phyloP scores from a whole-genome alignment of 1,284 basidiomycete genomes.

The Boletellus dicymbophilus region DNA sequence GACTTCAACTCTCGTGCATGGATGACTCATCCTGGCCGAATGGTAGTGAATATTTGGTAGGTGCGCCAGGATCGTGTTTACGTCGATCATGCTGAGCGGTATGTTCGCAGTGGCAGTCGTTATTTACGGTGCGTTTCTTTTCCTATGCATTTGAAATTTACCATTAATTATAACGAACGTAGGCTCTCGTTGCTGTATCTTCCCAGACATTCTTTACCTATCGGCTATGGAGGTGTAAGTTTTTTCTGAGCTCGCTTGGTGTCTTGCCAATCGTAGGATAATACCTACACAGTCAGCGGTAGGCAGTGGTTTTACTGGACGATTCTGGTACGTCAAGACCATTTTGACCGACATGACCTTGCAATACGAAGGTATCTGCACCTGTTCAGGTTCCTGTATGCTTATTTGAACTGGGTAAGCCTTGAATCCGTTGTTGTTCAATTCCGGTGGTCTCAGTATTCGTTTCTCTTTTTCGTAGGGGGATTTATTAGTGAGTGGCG shows the following conservation, averaged over 20 bases:
- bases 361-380: background rate
- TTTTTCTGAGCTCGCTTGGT: background rate
- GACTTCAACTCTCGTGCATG: too few species aligned
- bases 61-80: background rate
- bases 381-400: background rate
- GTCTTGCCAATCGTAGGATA: background rate
- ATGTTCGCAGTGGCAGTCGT: background rate
- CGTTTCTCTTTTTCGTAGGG: background rate
- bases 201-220: background rate
- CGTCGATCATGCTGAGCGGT: background rate
- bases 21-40: too few species aligned
- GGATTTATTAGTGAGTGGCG: background rate
- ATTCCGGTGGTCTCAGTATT: background rate
- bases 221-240: background rate
- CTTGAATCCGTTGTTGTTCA: too few species aligned
- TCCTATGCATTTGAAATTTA: too few species aligned
- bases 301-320: background rate
- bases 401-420: background rate
- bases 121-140: background rate
- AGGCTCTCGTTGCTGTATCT: background rate
- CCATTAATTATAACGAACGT: background rate
- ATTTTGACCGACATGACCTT: too few species aligned
- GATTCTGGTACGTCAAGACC: background rate
- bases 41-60: constrained; percentile 7
- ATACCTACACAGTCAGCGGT: background rate